Evolutionary conservation across 2,329 filamentous ascomycete genomes (phyloP).

Genomic region (Paraphaeosphaeria minitans): DNA sequence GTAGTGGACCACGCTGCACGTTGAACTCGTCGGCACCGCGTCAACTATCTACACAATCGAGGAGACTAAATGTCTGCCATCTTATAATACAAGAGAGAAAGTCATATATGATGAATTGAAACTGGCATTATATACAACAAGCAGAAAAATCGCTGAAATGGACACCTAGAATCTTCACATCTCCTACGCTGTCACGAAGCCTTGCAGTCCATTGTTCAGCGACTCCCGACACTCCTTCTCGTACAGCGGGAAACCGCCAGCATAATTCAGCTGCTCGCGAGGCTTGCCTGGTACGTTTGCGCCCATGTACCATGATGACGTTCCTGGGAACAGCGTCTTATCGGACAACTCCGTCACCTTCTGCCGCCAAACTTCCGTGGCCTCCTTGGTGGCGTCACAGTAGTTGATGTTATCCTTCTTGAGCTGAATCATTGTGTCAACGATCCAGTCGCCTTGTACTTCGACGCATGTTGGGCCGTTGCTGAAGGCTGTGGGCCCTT

Average conservation of each 20-base stretch:
- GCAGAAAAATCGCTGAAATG: not conserved
- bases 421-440: conserved; percentile 49
- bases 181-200: conserved; percentile 39
- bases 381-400: conserved; percentile 49
- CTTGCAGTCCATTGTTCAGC: conserved; percentile 45
- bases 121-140: not conserved
- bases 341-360: conserved; percentile 49
- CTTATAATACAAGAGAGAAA: not conserved
- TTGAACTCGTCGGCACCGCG: not conserved
- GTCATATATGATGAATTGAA: too few species aligned
- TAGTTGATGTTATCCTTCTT: conserved; percentile 45
- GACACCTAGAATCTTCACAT: not conserved
- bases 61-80: not conserved
- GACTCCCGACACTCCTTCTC: conserved; percentile 46
- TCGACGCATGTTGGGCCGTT: conserved; percentile 55
- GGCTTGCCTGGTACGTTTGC: conserved; percentile 54
- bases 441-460: conserved; percentile 53
- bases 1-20: not conserved
- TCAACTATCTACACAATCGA: not conserved
- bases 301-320: conserved; percentile 52
- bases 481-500: conserved; percentile 54
- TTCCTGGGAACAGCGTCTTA: conserved; percentile 49
- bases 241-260: conserved; percentile 50
- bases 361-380: conserved; percentile 50
- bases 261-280: conserved; percentile 52